Conservation (phyloP, 768 basidiomycete species). For the Naganishia vaughanmartiniae region DNA sequence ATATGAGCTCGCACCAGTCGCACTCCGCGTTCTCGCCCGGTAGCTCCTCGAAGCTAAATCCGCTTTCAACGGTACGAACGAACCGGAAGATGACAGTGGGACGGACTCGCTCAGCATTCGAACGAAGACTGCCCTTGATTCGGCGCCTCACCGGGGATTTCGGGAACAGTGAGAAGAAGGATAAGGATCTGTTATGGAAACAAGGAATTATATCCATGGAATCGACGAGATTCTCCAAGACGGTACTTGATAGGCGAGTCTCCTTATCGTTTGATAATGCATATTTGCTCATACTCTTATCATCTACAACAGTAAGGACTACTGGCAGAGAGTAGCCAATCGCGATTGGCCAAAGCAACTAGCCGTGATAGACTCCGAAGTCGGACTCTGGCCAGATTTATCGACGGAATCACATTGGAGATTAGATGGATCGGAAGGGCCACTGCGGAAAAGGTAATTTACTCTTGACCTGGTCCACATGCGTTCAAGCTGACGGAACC, state of each 20-base stretch:
- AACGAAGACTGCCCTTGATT: conserved; percentile 43
- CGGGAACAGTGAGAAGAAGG: conserved; percentile 47
- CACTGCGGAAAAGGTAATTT: conserved; percentile 72
- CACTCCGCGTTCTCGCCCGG: neutral
- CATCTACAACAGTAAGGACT: conserved; percentile 66
- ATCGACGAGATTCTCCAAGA: conserved; percentile 39
- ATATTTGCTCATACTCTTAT: conserved; percentile 27
- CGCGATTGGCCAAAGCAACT: conserved; percentile 57
- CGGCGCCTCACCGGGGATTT: conserved; percentile 47
- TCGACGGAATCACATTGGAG: conserved; percentile 63
- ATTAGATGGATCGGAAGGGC: conserved; percentile 88
- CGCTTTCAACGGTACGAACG: conserved; percentile 3
- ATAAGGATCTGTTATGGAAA: conserved; percentile 51
- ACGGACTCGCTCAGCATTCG: conserved; percentile 37
- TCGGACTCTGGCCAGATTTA: conserved; percentile 74
- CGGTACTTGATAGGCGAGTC: conserved; percentile 45
- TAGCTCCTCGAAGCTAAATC: conserved; percentile 16
- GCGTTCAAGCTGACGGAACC: neutral
- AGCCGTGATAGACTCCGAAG: conserved; percentile 65
- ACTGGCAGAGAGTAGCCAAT: conserved; percentile 62
- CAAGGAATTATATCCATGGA: conserved; percentile 31
- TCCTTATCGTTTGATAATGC: neutral
- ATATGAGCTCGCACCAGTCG: conserved; percentile 9
- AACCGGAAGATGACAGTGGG: conserved; percentile 22
- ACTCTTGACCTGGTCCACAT: too few species aligned